phyloP scores from a whole-genome alignment of 1,139 yeast species.

The Candida sanyaensis region DNA sequence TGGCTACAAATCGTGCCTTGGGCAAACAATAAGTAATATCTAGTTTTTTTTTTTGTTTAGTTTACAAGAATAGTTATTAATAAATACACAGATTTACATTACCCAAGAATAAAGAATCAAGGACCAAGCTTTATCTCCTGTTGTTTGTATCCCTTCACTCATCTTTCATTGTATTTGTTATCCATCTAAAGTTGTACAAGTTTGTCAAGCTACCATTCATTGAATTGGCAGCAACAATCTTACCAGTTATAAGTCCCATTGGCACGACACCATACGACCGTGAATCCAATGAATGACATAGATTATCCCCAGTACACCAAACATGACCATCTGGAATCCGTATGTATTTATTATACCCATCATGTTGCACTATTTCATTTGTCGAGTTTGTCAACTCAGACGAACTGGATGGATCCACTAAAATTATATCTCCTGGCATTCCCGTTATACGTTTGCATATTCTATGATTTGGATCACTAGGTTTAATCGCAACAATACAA shows the following conservation, averaged over 20 bases:
- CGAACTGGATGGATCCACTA: conserved; percentile 76
- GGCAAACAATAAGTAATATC: conserved; percentile 24
- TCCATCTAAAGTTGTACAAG: conserved; percentile 56
- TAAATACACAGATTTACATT: conserved; percentile 3
- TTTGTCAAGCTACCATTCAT: conserved; percentile 40
- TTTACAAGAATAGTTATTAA: neutral
- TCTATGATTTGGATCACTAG: conserved; percentile 82
- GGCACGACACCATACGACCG: conserved; percentile 88
- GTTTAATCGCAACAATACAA: conserved; percentile 83
- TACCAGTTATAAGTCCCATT: conserved; percentile 84
- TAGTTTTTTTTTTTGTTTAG: neutral
- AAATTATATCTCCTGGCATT: conserved; percentile 88
- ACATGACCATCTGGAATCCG: conserved; percentile 87
- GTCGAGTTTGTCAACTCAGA: conserved; percentile 49
- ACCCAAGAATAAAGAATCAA: neutral
- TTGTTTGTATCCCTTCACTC: conserved; percentile 10
- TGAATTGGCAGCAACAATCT: conserved; percentile 69
- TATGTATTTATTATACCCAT: conserved; percentile 60
- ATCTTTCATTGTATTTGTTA: conserved; percentile 42
- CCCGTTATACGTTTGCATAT: conserved; percentile 94
- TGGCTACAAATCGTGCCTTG: conserved; percentile 34
- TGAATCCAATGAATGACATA: conserved; percentile 87
- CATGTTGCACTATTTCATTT: conserved; percentile 31
- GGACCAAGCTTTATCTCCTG: too few species aligned
- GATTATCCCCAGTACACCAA: conserved; percentile 96